Conservation (phyloP, 1,284 basidiomycete species). For the Tylopilus sp. region DNA sequence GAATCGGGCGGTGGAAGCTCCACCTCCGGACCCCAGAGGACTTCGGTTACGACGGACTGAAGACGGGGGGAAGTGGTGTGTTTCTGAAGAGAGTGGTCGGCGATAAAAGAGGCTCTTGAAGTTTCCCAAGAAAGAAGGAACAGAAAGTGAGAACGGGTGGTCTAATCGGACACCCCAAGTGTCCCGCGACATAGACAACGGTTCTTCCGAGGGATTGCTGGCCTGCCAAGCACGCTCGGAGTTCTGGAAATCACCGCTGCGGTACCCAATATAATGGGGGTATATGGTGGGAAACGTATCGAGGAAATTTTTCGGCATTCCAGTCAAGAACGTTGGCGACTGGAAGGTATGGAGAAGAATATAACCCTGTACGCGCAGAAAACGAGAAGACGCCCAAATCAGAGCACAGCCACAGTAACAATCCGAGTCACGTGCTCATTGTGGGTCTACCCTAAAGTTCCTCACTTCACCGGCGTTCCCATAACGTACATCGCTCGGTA, state of each 20-base stretch:
- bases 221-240: constrained; percentile 26
- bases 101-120: constrained; percentile 23
- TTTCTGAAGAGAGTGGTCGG: constrained; percentile 10
- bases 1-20: constrained; percentile 42
- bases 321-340: constrained; percentile 1
- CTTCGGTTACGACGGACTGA: constrained; percentile 25
- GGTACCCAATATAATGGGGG: constrained; percentile 19
- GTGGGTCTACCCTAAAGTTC: constrained; percentile 20
- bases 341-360: background rate
- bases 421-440: constrained; percentile 17
- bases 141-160: constrained; percentile 5
- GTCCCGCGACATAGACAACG: constrained; percentile 9
- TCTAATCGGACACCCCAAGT: constrained; percentile 4
- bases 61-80: constrained; percentile 20
- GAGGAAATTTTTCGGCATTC: constrained; percentile 23
- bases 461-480: background rate
- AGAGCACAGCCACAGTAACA: constrained; percentile 11
- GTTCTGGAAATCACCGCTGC: constrained; percentile 11
- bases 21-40: constrained; percentile 15
- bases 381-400: too few species aligned
- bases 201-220: constrained; percentile 18
- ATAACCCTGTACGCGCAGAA: constrained; percentile 1
- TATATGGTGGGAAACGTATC: constrained; percentile 14
- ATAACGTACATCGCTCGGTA: constrained; percentile 1
- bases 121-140: constrained; percentile 13